phyloP scores from a whole-genome alignment of 352 stramenopile species.

The Globisporangium viniferum region DNA sequence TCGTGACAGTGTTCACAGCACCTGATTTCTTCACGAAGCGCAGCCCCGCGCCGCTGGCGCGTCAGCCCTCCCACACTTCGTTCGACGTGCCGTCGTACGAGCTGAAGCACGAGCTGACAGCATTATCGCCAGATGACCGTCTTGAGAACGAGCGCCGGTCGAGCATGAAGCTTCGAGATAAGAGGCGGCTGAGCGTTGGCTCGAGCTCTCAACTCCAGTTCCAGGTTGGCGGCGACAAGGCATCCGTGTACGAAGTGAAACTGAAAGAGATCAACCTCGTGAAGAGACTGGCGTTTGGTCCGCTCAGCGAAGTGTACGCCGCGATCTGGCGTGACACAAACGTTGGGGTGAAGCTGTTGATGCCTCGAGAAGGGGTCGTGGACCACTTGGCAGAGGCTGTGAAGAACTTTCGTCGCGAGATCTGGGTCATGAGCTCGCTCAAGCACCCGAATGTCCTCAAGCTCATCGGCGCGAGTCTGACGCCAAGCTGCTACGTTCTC shows the following conservation, averaged over 20 bases:
- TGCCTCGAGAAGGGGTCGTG: conserved; percentile 65
- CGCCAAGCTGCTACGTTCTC: conserved; percentile 73
- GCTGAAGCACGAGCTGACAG: conserved; percentile 48
- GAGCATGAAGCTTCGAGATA: conserved; percentile 51
- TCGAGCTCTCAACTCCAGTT: conserved; percentile 57
- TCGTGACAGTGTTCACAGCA: conserved; percentile 1
- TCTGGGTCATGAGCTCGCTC: conserved; percentile 75
- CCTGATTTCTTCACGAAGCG: conserved; percentile 6
- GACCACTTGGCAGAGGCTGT: conserved; percentile 70
- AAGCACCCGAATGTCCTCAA: conserved; percentile 76
- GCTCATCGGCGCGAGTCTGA: conserved; percentile 73
- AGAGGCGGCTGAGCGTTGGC: conserved; percentile 62
- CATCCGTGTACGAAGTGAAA: conserved; percentile 78
- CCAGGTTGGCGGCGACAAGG: conserved; percentile 67
- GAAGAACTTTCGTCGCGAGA: conserved; percentile 78
- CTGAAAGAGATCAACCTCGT: conserved; percentile 71
- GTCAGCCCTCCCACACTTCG: conserved; percentile 29
- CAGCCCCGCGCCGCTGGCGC: conserved; percentile 4
- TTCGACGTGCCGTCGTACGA: conserved; percentile 66
- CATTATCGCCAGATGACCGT: conserved; percentile 48
- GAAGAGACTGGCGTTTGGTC: conserved; percentile 66
- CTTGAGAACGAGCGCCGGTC: conserved; percentile 58
- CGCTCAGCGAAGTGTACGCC: conserved; percentile 73
- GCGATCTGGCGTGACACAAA: conserved; percentile 74
- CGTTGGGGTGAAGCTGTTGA: conserved; percentile 74